phyloP scores from a whole-genome alignment of 805 yeast genomes.

The Nakazawaea laoshanensis region DNA sequence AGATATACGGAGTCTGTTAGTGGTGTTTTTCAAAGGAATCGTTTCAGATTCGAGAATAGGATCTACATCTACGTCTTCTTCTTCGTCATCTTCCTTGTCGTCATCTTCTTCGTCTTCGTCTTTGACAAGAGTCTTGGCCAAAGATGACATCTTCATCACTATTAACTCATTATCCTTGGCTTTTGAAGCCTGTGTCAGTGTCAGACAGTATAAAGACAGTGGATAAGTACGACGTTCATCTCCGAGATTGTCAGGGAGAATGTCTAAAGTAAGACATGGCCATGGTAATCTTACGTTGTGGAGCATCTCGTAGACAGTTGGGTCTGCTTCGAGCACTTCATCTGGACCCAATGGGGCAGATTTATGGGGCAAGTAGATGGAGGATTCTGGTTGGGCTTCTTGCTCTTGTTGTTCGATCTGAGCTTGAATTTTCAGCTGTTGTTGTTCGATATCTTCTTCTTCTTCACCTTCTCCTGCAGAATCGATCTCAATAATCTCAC shows the following conservation, averaged over 20 bases:
- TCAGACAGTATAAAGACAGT: conserved; percentile 73
- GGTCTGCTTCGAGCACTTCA: conserved; percentile 95
- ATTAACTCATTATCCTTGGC: conserved; percentile 84
- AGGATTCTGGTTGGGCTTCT: conserved; percentile 26
- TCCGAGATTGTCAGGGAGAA: conserved; percentile 82
- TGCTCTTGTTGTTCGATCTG: conserved; percentile 23
- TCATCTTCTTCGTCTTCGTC: conserved; percentile 74
- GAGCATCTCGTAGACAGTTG: conserved; percentile 91
- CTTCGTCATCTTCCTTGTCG: conserved; percentile 64
- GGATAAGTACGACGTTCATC: conserved; percentile 86
- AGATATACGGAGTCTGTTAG: conserved; percentile 80
- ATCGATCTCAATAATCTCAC: conserved; percentile 78
- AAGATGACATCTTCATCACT: conserved; percentile 72
- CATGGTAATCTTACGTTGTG: conserved; percentile 91
- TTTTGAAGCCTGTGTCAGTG: conserved; percentile 90
- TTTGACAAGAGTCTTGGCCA: conserved; percentile 79
- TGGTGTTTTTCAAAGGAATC: conserved; percentile 71
- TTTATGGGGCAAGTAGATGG: conserved; percentile 79
- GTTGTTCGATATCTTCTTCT: conserved; percentile 17
- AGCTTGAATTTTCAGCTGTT: conserved; percentile 16
- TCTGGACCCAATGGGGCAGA: conserved; percentile 90
- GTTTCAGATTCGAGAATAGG: conserved; percentile 84
- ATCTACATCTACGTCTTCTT: conserved; percentile 57
- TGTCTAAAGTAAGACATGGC: conserved; percentile 92
- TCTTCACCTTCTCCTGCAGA: conserved; percentile 43